phyloP scores from a whole-genome alignment of 1,284 basidiomycete species.

The Moniliophthora roreri region DNA sequence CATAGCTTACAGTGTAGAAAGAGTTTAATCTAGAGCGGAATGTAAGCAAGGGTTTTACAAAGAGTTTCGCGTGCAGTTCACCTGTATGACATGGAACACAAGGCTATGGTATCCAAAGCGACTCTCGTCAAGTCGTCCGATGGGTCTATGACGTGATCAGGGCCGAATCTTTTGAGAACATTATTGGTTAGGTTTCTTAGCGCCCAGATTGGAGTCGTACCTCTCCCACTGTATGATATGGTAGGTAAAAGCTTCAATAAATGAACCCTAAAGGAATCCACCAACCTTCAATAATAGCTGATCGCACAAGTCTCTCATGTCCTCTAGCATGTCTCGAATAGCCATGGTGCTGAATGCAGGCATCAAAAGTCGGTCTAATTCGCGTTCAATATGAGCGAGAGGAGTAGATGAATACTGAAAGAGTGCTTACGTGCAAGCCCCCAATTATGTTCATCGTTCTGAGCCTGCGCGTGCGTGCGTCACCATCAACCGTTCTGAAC shows the following conservation, averaged over 20 bases:
- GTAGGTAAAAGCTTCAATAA: not conserved
- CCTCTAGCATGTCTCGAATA: conserved; percentile 48
- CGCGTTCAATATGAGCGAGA: not conserved
- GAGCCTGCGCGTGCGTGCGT: conserved; percentile 25
- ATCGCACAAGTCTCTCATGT: conserved; percentile 49
- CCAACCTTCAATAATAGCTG: conserved; percentile 42
- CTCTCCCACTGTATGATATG: conserved; percentile 10
- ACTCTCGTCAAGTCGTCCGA: conserved; percentile 49
- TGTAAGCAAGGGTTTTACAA: not conserved
- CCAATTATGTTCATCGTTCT: conserved; percentile 48
- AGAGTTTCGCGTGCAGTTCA: conserved; percentile 13
- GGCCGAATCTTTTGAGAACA: conserved; percentile 36
- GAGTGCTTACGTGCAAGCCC: conserved; percentile 39
- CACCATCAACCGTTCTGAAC: not conserved
- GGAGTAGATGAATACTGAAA: not conserved
- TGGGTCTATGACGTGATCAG: conserved; percentile 39
- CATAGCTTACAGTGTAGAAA: conserved; percentile 31
- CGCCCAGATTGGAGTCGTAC: conserved; percentile 22
- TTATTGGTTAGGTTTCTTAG: conserved; percentile 26
- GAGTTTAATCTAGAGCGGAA: conserved; percentile 33
- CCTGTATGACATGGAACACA: conserved; percentile 46
- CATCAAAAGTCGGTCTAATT: conserved; percentile 48
- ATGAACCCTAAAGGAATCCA: not conserved
- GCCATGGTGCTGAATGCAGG: conserved; percentile 49
- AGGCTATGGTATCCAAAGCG: conserved; percentile 46